Base-by-base conservation (phyloP, 2,329 filamentous ascomycete genomes). In the Sphaerulina vaccinii region DNA sequence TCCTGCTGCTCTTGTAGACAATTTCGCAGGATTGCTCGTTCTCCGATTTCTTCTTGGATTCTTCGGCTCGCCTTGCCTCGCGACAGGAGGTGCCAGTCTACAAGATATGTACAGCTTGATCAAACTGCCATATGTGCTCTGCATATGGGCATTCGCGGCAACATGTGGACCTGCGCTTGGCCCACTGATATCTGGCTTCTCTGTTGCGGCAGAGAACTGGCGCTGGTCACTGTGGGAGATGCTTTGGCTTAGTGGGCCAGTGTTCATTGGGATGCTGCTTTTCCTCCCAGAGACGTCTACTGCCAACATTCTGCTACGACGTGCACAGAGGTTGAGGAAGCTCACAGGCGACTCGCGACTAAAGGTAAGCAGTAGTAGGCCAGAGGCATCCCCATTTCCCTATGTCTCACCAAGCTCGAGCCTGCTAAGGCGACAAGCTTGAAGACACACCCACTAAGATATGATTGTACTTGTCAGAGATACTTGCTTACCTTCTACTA, bases 151-250 rank as follows among this genome's bases (percentile, higher is more conserved):
- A 0, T 66, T 74, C n/a, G 70, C 73, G 0, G 72, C 72, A 0
- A 74, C 70, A 1, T 70, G 68, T 52, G 68, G 65, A 1, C 79
- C 78, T 0, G 81, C 82, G 8, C 72, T 86, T 0, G 83, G 83
- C 0, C 82, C 83, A 3, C 68, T 86, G 0, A 70, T 87, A 4
- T 78, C 77, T 2, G 82, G 82, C 3, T 87, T 82, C 65, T 74
- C 79, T 4, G 81, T 85, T 5, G 73, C 75, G 1, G 76, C 73
- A 3, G 75, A 81, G 66, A 60, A 65, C 29, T 87, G 83, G 83
- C 74, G 81, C n/a, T 86, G 82, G 83, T 79, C 79, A 0, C 71
- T 83, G 9, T 83, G 79, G 73, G 81, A 85, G 62, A 79, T 85
- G 49, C 71, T 86, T 51, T 86, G 82, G 81, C 74, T 79, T 15